phyloP scores from a whole-genome alignment of 164 flowering plant species.

The Malania oleifera region DNA sequence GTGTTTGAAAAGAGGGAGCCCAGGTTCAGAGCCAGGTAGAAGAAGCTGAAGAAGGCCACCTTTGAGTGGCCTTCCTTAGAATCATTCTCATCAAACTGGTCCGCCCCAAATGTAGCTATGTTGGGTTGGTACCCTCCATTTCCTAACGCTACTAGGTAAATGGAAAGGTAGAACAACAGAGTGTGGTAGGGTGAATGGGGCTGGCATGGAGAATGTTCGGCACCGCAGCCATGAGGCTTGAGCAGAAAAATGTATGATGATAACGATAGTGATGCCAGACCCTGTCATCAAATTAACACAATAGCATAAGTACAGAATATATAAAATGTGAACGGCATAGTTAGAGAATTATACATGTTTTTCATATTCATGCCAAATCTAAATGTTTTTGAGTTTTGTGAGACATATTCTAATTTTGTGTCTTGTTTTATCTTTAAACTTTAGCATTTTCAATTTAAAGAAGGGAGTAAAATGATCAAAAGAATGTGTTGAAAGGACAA shows the following conservation, averaged over 20 bases:
- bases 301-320: too few species aligned
- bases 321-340: too few species aligned
- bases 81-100: constrained; percentile 56
- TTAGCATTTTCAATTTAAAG: too few species aligned
- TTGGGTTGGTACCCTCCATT: constrained; percentile 69
- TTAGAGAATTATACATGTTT: too few species aligned
- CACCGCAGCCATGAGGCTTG: constrained; percentile 70
- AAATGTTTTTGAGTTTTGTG: too few species aligned
- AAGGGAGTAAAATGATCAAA: too few species aligned
- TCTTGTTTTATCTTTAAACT: too few species aligned
- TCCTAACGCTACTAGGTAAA: constrained; percentile 59
- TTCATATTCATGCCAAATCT: too few species aligned
- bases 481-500: too few species aligned
- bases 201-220: constrained; percentile 29
- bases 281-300: constrained; percentile 33
- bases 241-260: constrained; percentile 45
- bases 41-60: constrained; percentile 60
- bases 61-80: constrained; percentile 47
- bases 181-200: constrained; percentile 27
- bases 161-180: constrained; percentile 45
- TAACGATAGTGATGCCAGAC: constrained; percentile 45
- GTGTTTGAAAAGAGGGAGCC: constrained; percentile 74
- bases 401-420: too few species aligned
- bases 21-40: constrained; percentile 61
- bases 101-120: constrained; percentile 66